These are phyloP conservation scores for Cryptococcus sp. DNA, from an alignment of 1,284 basidiomycete genomes.

Conservation along the genomic window DNA sequence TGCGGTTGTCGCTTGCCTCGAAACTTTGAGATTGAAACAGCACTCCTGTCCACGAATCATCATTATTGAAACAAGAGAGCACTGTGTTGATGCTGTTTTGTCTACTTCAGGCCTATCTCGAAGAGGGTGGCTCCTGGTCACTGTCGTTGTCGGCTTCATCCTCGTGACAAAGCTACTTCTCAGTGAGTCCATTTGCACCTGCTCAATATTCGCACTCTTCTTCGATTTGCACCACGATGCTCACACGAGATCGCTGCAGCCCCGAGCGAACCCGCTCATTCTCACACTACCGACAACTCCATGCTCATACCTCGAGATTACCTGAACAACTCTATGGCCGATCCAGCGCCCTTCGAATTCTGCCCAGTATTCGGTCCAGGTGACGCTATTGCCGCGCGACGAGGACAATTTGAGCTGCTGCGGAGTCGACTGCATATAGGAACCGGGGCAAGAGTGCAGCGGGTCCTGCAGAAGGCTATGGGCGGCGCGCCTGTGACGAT, in stretches of 20 bases:
- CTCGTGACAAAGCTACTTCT: slow-evolving; percentile 39
- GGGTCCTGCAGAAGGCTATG: slow-evolving; percentile 80
- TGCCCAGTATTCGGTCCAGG: slow-evolving; percentile 83
- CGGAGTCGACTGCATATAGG: slow-evolving; percentile 78
- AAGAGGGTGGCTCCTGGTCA: slow-evolving; percentile 39
- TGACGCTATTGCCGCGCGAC: slow-evolving; percentile 74
- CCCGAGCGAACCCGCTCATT: slow-evolving; percentile 63
- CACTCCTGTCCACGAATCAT: neutral
- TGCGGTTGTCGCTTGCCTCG: neutral
- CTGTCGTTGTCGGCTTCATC: slow-evolving; percentile 33
- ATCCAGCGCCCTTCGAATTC: slow-evolving; percentile 79
- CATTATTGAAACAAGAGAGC: neutral
- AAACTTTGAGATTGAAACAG: neutral
- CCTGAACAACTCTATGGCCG: slow-evolving; percentile 55
- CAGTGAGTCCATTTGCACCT: slow-evolving; percentile 31
- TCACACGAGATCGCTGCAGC: slow-evolving; percentile 54
- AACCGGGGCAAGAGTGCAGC: slow-evolving; percentile 78
- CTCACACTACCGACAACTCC: slow-evolving; percentile 40
- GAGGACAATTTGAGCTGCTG: slow-evolving; percentile 73
- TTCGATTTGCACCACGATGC: slow-evolving; percentile 3
- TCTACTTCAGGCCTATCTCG: slow-evolving; percentile 35
- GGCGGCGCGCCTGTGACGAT: slow-evolving; percentile 85
- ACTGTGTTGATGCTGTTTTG: neutral
- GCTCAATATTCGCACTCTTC: neutral
- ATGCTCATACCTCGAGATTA: slow-evolving; percentile 56